A percentile compares a stretch with the other conserved stretches of the same genome.
These are phyloP conservation scores for Tolypocladium album DNA, from an alignment of 2,329 filamentous ascomycete species.

Conservation along the genomic window DNA sequence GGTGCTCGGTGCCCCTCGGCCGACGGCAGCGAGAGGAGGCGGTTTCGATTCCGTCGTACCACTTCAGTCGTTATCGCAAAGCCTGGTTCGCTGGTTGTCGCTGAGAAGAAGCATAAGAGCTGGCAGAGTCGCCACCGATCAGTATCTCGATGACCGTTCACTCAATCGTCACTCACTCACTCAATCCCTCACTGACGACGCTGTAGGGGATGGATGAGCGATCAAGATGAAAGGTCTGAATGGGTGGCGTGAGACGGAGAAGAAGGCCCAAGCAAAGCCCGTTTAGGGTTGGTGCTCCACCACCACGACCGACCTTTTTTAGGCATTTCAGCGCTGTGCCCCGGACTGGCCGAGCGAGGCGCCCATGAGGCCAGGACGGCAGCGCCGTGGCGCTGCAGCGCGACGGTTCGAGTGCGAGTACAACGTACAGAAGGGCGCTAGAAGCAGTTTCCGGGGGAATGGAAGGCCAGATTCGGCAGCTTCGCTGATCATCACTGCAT, in stretches of 20 bases:
- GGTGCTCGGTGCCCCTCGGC: not conserved
- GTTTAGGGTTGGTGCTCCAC: not conserved
- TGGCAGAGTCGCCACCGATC: not conserved
- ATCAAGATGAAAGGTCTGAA: not conserved
- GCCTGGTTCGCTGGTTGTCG: not conserved
- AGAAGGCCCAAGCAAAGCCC: not conserved
- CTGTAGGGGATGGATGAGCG: not conserved
- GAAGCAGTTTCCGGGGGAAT: not conserved
- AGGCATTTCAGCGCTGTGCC: not conserved
- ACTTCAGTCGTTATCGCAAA: not conserved
- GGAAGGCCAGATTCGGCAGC: not conserved
- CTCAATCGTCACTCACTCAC: not conserved
- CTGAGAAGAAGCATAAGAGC: not conserved
- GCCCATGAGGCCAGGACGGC: not conserved
- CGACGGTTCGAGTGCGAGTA: not conserved
- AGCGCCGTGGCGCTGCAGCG: not conserved
- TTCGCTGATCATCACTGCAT: not conserved
- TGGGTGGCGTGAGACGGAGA: not conserved
- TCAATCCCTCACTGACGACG: not conserved
- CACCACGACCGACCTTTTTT: not conserved
- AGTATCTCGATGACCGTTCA: not conserved
- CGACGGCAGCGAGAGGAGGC: not conserved
- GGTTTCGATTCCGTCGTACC: not conserved
- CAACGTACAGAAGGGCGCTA: not conserved
- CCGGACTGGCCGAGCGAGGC: not conserved